Base-by-base conservation (phyloP, 2,329 filamentous ascomycete species). In the Verticillium nubilum region DNA sequence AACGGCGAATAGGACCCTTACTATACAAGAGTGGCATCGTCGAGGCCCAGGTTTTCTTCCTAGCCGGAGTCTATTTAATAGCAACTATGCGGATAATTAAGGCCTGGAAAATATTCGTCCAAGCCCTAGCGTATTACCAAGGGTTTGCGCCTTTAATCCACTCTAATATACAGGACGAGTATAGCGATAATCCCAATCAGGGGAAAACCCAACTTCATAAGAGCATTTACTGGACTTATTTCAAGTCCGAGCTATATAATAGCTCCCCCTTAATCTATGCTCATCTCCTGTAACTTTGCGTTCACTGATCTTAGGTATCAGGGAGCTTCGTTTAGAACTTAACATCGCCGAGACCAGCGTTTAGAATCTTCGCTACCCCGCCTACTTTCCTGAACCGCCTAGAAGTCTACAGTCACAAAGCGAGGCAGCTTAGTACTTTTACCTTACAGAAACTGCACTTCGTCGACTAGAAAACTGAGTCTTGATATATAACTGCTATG, bases 191-290 rank as follows among this genome's bases (percentile, higher is more conserved):
- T 15, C n/a, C 33, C 23, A 29, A 31, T 7, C 53, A 55, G 19
- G 50, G n/a, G 15, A 60, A 66, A 15, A 42, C 59, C n/a, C 58
- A 65, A 25, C 58, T 67, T 27, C 65, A 65, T 27, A 63, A 68
- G 37, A 68, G 66, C 33, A 59, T 68, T 9, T 67, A 68, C 33
- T 68, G 66, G 66, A 66, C 65, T 33, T 68, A 66, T 29, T 56
- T 67, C 5, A 68, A 68, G 47, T 67, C 65, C 26, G 66, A 68
- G 57, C 23, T 68, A 65, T 58, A 31, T 31, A 15, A 12, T 13
- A n/a, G 13, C 33, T 17, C 15, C 1, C 3, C 1, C n/a, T 33
- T 29, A 23, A 19, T 29, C 13, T 27, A 35, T 4, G 15, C 1
- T 17, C 15, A 26, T 26, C 15, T 33, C 15, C 1, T 15, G 15